Conservation (phyloP, 345 rosid species). For the Salix exigua region DNA sequence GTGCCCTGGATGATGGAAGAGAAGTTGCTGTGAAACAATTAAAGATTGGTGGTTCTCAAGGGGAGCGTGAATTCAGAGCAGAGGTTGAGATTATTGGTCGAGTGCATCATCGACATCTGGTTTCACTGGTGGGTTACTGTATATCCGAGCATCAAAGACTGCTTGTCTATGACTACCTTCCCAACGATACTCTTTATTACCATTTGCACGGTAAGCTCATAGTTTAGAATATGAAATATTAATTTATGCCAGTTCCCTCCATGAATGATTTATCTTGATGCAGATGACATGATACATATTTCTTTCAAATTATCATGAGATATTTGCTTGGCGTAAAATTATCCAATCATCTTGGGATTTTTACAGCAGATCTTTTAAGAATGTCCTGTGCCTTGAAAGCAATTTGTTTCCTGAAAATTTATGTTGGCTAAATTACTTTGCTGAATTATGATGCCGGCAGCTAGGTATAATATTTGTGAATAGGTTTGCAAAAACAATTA, state of each 20-base stretch:
- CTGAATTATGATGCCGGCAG: neutral
- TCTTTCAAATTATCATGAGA: neutral
- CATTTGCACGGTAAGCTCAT: constrained; percentile 81
- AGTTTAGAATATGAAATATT: neutral
- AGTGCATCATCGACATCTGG: constrained; percentile 97
- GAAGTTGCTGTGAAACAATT: constrained; percentile 93
- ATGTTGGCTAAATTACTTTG: neutral
- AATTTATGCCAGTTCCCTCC: neutral
- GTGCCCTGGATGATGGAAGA: constrained; percentile 69
- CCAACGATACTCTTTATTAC: constrained; percentile 80
- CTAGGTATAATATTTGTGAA: neutral
- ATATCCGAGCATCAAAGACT: constrained; percentile 75
- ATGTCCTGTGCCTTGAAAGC: neutral
- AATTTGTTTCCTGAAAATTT: neutral
- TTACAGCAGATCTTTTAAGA: neutral
- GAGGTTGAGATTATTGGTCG: constrained; percentile 96
- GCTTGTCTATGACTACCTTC: constrained; percentile 86
- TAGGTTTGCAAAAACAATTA: neutral
- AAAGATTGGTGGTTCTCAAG: constrained; percentile 93
- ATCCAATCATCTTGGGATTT: neutral
- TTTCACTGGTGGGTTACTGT: constrained; percentile 93
- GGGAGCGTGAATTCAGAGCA: constrained; percentile 94
- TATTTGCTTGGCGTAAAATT: neutral
- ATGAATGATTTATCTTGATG: neutral
- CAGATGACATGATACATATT: neutral